Base-by-base conservation (phyloP, 805 yeast genomes). In the Ogataea zsoltii region DNA sequence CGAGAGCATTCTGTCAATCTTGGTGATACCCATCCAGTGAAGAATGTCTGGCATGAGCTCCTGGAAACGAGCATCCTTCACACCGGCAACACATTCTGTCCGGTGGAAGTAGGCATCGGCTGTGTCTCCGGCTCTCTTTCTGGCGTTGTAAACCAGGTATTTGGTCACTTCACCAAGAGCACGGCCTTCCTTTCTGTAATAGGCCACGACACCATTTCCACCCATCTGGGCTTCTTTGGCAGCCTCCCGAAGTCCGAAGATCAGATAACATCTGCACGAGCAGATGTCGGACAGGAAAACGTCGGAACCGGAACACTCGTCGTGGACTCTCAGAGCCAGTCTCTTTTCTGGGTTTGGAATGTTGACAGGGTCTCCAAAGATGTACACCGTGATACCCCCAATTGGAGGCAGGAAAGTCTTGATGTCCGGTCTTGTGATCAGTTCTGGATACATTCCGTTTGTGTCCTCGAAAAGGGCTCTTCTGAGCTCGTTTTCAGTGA, bases 61-160 rank as follows among this genome's bases (percentile, higher is more conserved):
- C 63, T 82, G 88, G 69, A 82, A 82, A 62, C 88, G 74, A 77
- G 83, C 82, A 60, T 82, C 88, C 60, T 80, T 76, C 35, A 82
- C 88, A 56, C 88, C 87, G 12, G 88, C 88, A 67, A 82, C 79
- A 59, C 82, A 79, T 62, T 82, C 88, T 15, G 88, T 82, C 59
- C 86, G 74, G 56, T 76, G 79, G 74, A 82, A 82, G 56, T 82
- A 82, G 48, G 79, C 82, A 46, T 80, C 84, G 23, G 86, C 86
- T 12, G 79, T 74, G 61, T 82, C 88, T 43, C 86, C 87, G 44
- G 77, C 75, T 66, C 85, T 76, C 67, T 82, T 82, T 64, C 87
- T 77, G 14, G 86, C 86, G 54, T 82, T 82, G 71, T 82, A 82
- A 34, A 82, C 88, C 51, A 82, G 68, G 54, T 82, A 82, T 64